Base-by-base conservation (phyloP, 1,284 basidiomycete species). In the Paramarasmius palmivorus region DNA sequence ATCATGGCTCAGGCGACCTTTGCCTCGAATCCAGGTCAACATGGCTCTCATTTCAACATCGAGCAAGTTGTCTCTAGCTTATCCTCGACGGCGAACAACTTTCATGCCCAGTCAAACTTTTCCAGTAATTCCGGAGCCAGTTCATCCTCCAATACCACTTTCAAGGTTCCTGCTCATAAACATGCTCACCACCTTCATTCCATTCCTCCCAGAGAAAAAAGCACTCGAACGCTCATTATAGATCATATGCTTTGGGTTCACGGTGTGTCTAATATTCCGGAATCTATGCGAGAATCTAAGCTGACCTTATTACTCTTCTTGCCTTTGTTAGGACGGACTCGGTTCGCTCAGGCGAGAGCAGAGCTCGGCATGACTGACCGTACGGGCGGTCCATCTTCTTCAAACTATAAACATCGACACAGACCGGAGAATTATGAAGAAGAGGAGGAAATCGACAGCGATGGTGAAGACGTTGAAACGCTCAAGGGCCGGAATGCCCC, bases 171-270 rank as follows among this genome's bases (percentile, higher is more conserved):
- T 4, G 84, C 84, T 8, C 84, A 87, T 66, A 85, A 83, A 57
- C 83, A 86, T 68, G 85, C 86, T 3, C 86, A 89, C 65, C 86
- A 89, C 65, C 72, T 89, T 10, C 86, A 81, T 64, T 84, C 87
- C 7, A 90, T 91, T 48, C 88, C 87, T 14, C 89, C 85, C 8
- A 73, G 85, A 52, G 88, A 89, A 70, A 92, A 89, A 73, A 90
- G 84, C 40, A 91, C 86, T 25, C 75, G 86, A 53, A 92, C 86
- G 19, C 76, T 92, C 49, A 92, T 92, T 59, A 82, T 92, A 54
- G 90, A 92, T 68, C 87, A 92, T 68, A 81, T 90, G 74, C 73
- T 92, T 53, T 92, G 87, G 88, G 86, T 87, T 4, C 90, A 92
- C 68, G 76, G 76, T 77, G 46, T 38, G 74, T 60, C 17, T 12